These are phyloP conservation scores for Ogataea pini DNA, from an alignment of 805 yeast genomes.

Conservation along the genomic window DNA sequence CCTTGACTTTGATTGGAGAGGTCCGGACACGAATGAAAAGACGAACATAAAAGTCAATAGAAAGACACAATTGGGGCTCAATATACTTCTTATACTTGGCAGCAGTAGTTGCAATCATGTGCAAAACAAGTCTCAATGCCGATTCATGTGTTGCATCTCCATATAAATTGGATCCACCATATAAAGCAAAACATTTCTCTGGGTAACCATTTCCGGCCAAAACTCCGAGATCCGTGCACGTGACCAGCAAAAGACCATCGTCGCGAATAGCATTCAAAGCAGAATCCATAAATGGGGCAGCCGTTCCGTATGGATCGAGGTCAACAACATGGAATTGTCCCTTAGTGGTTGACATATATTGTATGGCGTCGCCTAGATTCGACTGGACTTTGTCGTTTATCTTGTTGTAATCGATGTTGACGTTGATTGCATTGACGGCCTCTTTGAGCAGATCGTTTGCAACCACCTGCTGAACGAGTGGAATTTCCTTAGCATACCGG, in stretches of 20 bases:
- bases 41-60: conserved; percentile 92
- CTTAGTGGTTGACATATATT: conserved; percentile 60
- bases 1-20: conserved; percentile 80
- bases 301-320: conserved; percentile 97
- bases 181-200: conserved; percentile 91
- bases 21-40: conserved; percentile 76
- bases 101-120: conserved; percentile 76
- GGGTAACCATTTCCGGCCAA: conserved; percentile 96
- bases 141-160: conserved; percentile 90
- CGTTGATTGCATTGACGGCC: conserved; percentile 79
- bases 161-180: conserved; percentile 90
- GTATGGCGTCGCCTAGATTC: conserved; percentile 89
- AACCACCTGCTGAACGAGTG: conserved; percentile 65
- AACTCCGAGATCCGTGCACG: conserved; percentile 96
- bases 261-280: conserved; percentile 84
- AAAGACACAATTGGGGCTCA: conserved; percentile 81
- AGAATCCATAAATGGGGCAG: conserved; percentile 91
- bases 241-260: conserved; percentile 82
- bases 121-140: conserved; percentile 81
- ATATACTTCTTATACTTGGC: conserved; percentile 86
- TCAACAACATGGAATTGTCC: conserved; percentile 81
- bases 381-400: conserved; percentile 59
- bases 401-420: conserved; percentile 69
- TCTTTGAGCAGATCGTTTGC: conserved; percentile 89
- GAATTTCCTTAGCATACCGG: conserved; percentile 90